Conservation (phyloP, 495 filamentous ascomycete species). For the Aspergillus biplanus region DNA sequence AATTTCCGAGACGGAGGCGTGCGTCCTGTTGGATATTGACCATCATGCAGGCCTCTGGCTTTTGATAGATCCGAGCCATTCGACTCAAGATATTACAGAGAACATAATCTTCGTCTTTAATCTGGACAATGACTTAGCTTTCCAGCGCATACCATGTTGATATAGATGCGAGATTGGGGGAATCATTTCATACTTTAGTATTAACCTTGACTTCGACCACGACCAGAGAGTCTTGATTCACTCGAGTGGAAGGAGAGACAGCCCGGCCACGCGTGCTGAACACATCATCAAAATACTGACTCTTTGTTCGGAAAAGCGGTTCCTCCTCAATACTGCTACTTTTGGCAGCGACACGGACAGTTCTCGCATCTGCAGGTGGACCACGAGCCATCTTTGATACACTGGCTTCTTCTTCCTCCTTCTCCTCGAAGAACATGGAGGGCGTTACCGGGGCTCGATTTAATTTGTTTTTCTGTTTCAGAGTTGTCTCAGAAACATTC, state of each 20-base stretch:
- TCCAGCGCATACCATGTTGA: neutral
- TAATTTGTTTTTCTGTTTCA: slow-evolving; percentile 24
- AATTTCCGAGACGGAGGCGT: slow-evolving; percentile 74
- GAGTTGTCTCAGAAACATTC: slow-evolving; percentile 21
- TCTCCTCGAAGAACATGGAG: slow-evolving; percentile 33
- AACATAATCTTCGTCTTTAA: slow-evolving; percentile 49
- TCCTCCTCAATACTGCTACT: slow-evolving; percentile 25
- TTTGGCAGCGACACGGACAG: slow-evolving; percentile 9
- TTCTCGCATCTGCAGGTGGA: slow-evolving; percentile 21
- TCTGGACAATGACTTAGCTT: slow-evolving; percentile 26
- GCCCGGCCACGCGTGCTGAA: slow-evolving; percentile 58
- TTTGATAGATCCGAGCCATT: slow-evolving; percentile 73
- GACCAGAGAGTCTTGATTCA: slow-evolving; percentile 69
- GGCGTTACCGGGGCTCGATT: slow-evolving; percentile 23
- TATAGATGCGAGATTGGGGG: neutral
- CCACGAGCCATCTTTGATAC: slow-evolving; percentile 15
- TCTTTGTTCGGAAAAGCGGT: slow-evolving; percentile 39
- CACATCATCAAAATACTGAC: slow-evolving; percentile 62
- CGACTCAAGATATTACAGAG: slow-evolving; percentile 69
- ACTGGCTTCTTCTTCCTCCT: slow-evolving; percentile 29
- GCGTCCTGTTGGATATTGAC: slow-evolving; percentile 73
- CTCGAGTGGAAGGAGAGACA: slow-evolving; percentile 57
- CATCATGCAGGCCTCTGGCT: slow-evolving; percentile 70
- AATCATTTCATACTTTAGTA: slow-evolving; percentile 62
- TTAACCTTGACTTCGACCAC: slow-evolving; percentile 86